Percentiles rank a stretch among this genome's conserved stretches.
These are phyloP conservation scores for Blattamonas nauphoetae DNA, from an alignment of 78 protist species.

Conservation along the genomic window DNA sequence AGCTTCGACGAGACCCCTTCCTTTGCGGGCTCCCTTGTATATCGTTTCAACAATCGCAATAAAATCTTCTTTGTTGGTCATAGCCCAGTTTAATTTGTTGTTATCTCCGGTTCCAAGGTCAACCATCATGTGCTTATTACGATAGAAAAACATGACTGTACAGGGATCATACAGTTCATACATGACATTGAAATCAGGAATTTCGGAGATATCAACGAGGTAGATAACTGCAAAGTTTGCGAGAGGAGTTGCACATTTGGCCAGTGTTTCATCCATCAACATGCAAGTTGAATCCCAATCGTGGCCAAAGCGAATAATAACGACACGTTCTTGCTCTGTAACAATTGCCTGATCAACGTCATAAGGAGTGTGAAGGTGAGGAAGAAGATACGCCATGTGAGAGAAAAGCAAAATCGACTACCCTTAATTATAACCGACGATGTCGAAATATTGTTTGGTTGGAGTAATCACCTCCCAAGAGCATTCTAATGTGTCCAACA, in stretches of 20 bases:
- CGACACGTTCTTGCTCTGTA: slow-evolving; percentile 86
- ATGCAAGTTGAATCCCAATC: slow-evolving; percentile 85
- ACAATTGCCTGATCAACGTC: slow-evolving; percentile 95
- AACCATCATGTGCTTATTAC: slow-evolving; percentile 82
- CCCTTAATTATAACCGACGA: too few relatives aligned
- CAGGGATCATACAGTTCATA: slow-evolving; percentile 95
- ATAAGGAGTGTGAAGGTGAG: too few relatives aligned
- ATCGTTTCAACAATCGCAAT: slow-evolving; percentile 53
- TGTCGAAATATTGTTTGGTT: too few relatives aligned
- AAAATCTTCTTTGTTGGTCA: slow-evolving; percentile 48
- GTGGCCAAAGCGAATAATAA: slow-evolving; percentile 89
- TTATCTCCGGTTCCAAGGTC: slow-evolving; percentile 97
- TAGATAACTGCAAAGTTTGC: slow-evolving; percentile 68
- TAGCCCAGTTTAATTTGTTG: slow-evolving; percentile 91
- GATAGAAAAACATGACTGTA: slow-evolving; percentile 94
- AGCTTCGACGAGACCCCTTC: slow-evolving; percentile 61
- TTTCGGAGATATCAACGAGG: slow-evolving; percentile 26
- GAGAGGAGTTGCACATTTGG: slow-evolving; percentile 34
- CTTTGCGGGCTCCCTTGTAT: slow-evolving; percentile 85
- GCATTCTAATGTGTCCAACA: too few relatives aligned
- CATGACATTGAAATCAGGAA: slow-evolving; percentile 97
- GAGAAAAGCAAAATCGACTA: too few relatives aligned
- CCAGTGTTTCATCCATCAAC: slow-evolving; percentile 54
- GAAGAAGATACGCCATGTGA: too few relatives aligned
- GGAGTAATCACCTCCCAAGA: too few relatives aligned